Conservation (phyloP, 768 basidiomycete species). For the Tricholoma hemisulphureum region DNA sequence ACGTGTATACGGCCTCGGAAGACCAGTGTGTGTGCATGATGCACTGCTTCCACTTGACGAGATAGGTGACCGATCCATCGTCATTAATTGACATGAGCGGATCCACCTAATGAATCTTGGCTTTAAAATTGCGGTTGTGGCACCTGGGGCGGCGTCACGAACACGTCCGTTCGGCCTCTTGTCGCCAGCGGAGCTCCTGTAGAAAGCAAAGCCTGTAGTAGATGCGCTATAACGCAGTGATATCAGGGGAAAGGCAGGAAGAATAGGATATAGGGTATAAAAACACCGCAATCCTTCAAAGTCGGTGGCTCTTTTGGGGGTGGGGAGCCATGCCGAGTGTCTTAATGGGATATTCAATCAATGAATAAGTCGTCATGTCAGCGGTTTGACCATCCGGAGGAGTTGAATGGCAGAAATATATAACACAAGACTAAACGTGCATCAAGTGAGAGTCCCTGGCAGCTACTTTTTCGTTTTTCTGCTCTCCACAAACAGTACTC, state of each 20-base stretch:
- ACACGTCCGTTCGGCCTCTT: conserved; percentile 88
- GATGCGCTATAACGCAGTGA: conserved; percentile 32
- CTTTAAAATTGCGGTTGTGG: conserved; percentile 45
- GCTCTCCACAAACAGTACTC: conserved; percentile 79
- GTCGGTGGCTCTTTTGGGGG: too few relatives aligned
- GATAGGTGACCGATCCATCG: conserved; percentile 92
- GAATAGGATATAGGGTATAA: not conserved
- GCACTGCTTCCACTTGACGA: conserved; percentile 95
- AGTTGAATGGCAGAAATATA: too few relatives aligned
- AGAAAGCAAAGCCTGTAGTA: conserved; percentile 53
- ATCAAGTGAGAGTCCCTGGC: not conserved
- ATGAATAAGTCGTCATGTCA: too few relatives aligned
- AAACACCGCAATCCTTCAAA: conserved; percentile 53
- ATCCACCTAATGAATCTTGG: conserved; percentile 59
- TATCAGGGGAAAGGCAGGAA: not conserved
- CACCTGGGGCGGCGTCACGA: conserved; percentile 86
- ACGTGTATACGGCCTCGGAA: conserved; percentile 91
- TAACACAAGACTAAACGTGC: too few relatives aligned
- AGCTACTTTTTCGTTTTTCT: conserved; percentile 63
- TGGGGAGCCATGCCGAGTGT: too few relatives aligned
- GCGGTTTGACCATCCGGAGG: too few relatives aligned
- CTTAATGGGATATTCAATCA: too few relatives aligned
- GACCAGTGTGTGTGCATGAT: conserved; percentile 86
- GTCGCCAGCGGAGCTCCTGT: conserved; percentile 83
- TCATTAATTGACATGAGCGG: conserved; percentile 94